Conservation (phyloP, 2,329 filamentous ascomycete genomes). For the Arthroderma sp. region DNA sequence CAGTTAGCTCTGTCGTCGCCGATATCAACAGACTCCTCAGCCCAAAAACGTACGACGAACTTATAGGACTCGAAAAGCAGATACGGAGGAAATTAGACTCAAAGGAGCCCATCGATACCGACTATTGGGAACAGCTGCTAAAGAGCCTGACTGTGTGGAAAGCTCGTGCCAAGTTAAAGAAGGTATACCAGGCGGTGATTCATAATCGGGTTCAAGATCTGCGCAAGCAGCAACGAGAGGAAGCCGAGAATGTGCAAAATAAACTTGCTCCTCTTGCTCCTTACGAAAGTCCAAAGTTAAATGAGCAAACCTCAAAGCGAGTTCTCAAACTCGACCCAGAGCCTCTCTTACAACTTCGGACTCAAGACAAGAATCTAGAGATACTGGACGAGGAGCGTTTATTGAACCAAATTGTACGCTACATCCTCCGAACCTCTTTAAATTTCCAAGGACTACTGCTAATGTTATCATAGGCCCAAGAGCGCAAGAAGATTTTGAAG, state of each 20-base stretch:
- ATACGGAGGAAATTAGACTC: conserved; percentile 76
- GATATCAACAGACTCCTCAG: conserved; percentile 80
- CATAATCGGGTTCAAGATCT: conserved; percentile 55
- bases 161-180: conserved; percentile 69
- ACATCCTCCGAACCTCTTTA: background rate
- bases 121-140: conserved; percentile 93
- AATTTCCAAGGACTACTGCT: background rate
- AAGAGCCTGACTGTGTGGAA: conserved; percentile 80
- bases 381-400: conserved; percentile 47
- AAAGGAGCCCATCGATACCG: conserved; percentile 83
- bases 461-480: conserved; percentile 29
- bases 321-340: conserved; percentile 46
- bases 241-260: conserved; percentile 44
- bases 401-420: conserved; percentile 39
- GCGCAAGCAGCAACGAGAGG: conserved; percentile 53
- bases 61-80: conserved; percentile 76
- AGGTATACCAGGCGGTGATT: conserved; percentile 63
- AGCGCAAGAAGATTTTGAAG: conserved; percentile 49
- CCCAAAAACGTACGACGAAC: conserved; percentile 73
- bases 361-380: conserved; percentile 50
- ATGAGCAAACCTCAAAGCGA: background rate
- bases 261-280: conserved; percentile 41
- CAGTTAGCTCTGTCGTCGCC: conserved; percentile 60
- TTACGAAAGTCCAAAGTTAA: background rate
- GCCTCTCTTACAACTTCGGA: conserved; percentile 48